Conservation (phyloP, 2,329 filamentous ascomycete genomes). For the Botrytis elliptica region DNA sequence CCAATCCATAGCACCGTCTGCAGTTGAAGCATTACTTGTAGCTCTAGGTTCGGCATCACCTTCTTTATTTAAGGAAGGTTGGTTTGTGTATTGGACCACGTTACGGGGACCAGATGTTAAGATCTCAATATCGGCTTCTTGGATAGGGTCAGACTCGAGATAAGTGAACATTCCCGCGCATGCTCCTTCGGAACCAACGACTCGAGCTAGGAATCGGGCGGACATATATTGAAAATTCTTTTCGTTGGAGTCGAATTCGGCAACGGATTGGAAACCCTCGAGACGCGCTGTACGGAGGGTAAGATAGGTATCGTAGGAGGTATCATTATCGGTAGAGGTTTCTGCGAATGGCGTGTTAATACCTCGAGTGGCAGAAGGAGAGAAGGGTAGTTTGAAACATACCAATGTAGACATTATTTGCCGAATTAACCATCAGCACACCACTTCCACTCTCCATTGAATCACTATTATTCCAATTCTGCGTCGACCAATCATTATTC, state of each 20-base stretch:
- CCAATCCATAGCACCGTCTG: conserved; percentile 29
- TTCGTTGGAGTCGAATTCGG: conserved; percentile 35
- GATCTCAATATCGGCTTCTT: conserved; percentile 40
- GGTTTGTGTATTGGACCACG: conserved; percentile 38
- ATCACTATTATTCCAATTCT: conserved; percentile 37
- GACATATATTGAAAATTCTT: conserved; percentile 36
- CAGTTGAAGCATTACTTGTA: conserved; percentile 32
- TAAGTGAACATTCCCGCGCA: conserved; percentile 40
- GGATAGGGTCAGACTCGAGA: conserved; percentile 26
- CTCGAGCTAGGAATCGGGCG: conserved; percentile 35
- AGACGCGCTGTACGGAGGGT: conserved; percentile 36
- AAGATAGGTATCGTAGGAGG: conserved; percentile 34
- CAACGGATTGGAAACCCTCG: conserved; percentile 34
- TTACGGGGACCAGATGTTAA: conserved; percentile 34
- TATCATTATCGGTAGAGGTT: conserved; percentile 25
- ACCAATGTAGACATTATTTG: conserved; percentile 38
- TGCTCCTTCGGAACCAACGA: conserved; percentile 35
- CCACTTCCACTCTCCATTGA: conserved; percentile 26
- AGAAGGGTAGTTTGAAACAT: background rate
- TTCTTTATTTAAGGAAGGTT: conserved; percentile 31
- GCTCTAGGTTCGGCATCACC: conserved; percentile 29
- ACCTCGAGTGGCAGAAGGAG: background rate
- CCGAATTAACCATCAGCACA: conserved; percentile 34
- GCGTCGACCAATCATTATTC: conserved; percentile 34
- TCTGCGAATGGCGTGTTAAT: conserved; percentile 21